Evolutionary conservation across 176 grass and related monocot genomes (phyloP), one percentile per base, ranked within the genome.

Genomic region (Oryza longistaminata): DNA sequence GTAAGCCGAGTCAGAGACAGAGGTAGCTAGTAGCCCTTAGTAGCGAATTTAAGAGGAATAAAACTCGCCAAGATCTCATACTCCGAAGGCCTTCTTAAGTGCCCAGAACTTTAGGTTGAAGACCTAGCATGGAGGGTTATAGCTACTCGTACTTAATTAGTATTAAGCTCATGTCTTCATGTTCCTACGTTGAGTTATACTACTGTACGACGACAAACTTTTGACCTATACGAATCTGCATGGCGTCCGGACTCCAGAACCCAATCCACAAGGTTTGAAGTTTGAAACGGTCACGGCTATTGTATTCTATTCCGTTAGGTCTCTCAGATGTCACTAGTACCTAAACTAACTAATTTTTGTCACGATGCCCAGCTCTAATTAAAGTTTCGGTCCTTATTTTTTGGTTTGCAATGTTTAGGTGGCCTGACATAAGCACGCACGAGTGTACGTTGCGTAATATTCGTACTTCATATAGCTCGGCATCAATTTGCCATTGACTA

Each of bases 261-360:
- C 37, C 50, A 62, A 10, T 64, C 26, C 46, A 24, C 5, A 21
- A 70, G 64, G 40, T 53, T 53, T 29, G 42, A 71, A 71, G 16
- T 81, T 73, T 21, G 3, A 66, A n/a, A 15, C 0, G 9, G 39
- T 9, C 17, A 22, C 7, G 15, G 82, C 40, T 75, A 3, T 37
- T 37, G 35, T 37, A 37, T 37, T 37, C 35, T 37, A 37, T 64
- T 29, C 11, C n/a, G 64, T 70, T 85, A 71, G 64, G 70, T 64
- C 39, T 76, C 52, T 16, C 70, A 29, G 50, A 72, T 77, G 83
- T 13, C 66, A 77, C 24, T 44, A 13, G 52, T 40, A 77, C 88
- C 72, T 72, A 90, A 90, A 55, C 40, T 22, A 72, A 69, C 68
- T 4, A 86, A 25, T 10, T 48, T 77, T 76, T 85, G 72, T 78